phyloP scores from a whole-genome alignment of 805 yeast genomes.

The Monosporozyma solicola region DNA sequence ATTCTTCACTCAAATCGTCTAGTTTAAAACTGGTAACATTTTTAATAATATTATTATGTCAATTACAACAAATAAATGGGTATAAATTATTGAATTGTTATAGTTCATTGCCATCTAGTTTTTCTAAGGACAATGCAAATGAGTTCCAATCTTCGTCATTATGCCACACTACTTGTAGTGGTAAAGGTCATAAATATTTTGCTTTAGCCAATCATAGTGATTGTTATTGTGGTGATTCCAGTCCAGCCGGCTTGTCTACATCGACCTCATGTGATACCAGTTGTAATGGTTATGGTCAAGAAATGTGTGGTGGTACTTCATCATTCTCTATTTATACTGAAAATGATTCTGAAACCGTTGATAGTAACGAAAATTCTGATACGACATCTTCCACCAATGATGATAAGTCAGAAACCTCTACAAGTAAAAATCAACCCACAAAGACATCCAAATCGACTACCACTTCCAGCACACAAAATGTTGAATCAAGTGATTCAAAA shows the following conservation, averaged over 20 bases:
- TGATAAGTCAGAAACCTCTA: constrained; percentile 4
- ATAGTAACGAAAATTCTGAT: background rate
- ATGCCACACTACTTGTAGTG: constrained; percentile 18
- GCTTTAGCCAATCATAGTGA: constrained; percentile 22
- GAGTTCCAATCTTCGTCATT: constrained; percentile 23
- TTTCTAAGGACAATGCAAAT: constrained; percentile 15
- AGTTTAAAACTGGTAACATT: background rate
- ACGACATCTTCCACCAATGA: constrained; percentile 4
- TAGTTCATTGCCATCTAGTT: constrained; percentile 25
- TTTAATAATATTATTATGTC: background rate
- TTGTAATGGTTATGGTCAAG: constrained; percentile 52
- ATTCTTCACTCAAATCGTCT: background rate
- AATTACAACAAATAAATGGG: constrained; percentile 1
- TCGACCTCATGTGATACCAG: constrained; percentile 16
- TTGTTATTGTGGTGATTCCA: constrained; percentile 27
- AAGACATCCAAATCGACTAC: background rate
- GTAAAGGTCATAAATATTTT: constrained; percentile 19
- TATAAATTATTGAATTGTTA: constrained; percentile 21
- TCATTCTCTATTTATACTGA: constrained; percentile 40
- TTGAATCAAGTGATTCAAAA: background rate
- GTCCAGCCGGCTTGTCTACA: constrained; percentile 14
- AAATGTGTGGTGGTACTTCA: constrained; percentile 54
- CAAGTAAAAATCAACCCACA: constrained; percentile 4
- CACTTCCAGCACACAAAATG: background rate
- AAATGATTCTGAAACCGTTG: constrained; percentile 7